A percentile compares a stretch with the other conserved stretches of the same genome.
Conservation (phyloP, 2,329 filamentous ascomycete genomes). For the Ascochyta rabiei region DNA sequence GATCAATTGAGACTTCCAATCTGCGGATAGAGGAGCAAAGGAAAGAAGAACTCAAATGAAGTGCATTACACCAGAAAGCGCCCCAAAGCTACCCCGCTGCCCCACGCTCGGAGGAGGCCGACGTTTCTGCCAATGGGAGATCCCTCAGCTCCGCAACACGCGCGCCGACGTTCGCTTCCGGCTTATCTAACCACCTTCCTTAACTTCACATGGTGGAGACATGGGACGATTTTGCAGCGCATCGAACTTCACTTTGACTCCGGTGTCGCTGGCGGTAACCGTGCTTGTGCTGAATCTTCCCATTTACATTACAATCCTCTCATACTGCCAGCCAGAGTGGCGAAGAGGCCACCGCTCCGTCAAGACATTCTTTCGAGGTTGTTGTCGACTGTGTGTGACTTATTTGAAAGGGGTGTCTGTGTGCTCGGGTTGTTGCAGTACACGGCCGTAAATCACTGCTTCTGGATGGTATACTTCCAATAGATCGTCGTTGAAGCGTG, state of each 20-base stretch:
- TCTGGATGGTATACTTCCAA: no score
- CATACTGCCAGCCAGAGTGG: not conserved
- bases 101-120: slow-evolving; percentile 15
- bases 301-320: not conserved
- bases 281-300: not conserved
- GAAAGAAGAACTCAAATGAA: not conserved
- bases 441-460: no score
- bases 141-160: slow-evolving; percentile 6
- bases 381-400: not conserved
- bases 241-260: not conserved
- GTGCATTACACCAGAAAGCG: not conserved
- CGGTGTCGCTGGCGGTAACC: not conserved
- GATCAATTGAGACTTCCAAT: no score
- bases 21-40: not conserved
- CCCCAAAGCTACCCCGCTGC: slow-evolving; percentile 10
- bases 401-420: not conserved
- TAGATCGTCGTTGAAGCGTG: no score
- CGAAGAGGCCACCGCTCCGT: not conserved
- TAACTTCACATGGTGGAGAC: not conserved
- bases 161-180: not conserved
- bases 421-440: no score
- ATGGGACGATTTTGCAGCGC: not conserved
- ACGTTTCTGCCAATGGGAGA: slow-evolving; percentile 7
- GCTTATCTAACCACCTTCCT: slow-evolving; percentile 18
- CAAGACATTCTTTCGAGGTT: not conserved